Evolutionary conservation across 139 green algal genomes (phyloP).

Genomic region (Chlorella sp.): DNA sequence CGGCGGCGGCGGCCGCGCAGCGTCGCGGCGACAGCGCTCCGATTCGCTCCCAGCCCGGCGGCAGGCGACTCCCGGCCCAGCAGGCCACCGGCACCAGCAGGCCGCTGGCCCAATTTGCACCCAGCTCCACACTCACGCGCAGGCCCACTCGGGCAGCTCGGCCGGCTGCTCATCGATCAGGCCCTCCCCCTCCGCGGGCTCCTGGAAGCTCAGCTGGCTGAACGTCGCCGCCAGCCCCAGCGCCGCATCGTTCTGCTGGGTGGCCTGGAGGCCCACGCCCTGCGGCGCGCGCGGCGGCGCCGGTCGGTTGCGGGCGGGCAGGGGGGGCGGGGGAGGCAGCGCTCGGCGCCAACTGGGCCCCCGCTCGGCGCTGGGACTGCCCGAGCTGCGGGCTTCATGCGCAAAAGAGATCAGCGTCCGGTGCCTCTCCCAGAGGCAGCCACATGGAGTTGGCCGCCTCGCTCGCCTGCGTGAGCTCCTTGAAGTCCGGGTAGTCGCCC

Average conservation of each 20-base stretch:
- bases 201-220: conserved; percentile 33
- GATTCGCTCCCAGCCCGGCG: not conserved
- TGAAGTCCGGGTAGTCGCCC: not conserved
- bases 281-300: not conserved
- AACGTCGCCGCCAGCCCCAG: conserved; percentile 11
- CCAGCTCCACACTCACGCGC: conserved; percentile 47
- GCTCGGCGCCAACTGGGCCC: not conserved
- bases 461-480: not conserved
- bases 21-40: not conserved
- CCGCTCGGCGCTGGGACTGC: not conserved
- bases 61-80: not conserved
- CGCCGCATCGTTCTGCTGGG: conserved; percentile 18
- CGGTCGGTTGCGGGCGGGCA: not conserved
- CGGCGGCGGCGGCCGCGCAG: not conserved
- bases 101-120: too few relatives aligned
- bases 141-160: conserved; percentile 66
- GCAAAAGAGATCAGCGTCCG: not conserved
- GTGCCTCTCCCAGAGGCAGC: not conserved
- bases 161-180: conserved; percentile 17
- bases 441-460: not conserved
- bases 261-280: conserved; percentile 21
- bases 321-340: not conserved
- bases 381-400: not conserved
- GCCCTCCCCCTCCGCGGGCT: conserved; percentile 52
- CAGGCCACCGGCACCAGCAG: not conserved